Evolutionary conservation across 352 stramenopile genomes (phyloP).

Genomic region (Sclerospora graminicola): DNA sequence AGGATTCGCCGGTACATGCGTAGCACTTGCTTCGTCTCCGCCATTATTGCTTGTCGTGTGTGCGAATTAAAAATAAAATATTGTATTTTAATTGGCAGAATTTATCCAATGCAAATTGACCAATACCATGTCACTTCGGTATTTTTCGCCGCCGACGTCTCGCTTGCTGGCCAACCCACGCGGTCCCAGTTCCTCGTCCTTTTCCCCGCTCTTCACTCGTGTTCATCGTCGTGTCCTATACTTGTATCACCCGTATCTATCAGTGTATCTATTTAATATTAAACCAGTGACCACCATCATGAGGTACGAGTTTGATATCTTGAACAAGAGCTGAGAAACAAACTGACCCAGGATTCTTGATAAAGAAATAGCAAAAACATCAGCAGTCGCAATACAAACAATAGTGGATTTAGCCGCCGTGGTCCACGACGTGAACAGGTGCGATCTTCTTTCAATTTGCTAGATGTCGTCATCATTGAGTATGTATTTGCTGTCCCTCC

Average conservation of each 20-base stretch:
- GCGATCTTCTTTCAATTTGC: background rate
- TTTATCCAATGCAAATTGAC: slow-evolving; percentile 2
- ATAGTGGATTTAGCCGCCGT: slow-evolving; percentile 15
- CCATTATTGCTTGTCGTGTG: slow-evolving; percentile 18
- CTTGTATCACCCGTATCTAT: slow-evolving; percentile 16
- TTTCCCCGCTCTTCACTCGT: background rate
- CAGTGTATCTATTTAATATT: slow-evolving; percentile 29
- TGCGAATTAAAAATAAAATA: background rate
- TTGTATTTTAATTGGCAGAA: slow-evolving; percentile 17
- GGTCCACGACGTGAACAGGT: slow-evolving; percentile 33
- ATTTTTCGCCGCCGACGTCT: slow-evolving; percentile 8
- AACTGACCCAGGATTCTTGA: background rate
- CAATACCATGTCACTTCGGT: slow-evolving; percentile 14
- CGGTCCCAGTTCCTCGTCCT: slow-evolving; percentile 1
- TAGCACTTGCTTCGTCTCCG: slow-evolving; percentile 44
- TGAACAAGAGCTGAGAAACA: background rate
- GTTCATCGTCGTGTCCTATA: slow-evolving; percentile 8
- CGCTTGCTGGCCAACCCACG: slow-evolving; percentile 6
- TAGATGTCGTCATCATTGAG: background rate
- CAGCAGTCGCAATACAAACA: slow-evolving; percentile 19
- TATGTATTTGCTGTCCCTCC: background rate
- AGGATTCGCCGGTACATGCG: slow-evolving; percentile 76
- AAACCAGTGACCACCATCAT: slow-evolving; percentile 14
- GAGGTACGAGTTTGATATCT: slow-evolving; percentile 24
- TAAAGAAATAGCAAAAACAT: slow-evolving; percentile 17